phyloP scores from a whole-genome alignment of 2,329 filamentous ascomycete species.

The Thielaviopsis populi region DNA sequence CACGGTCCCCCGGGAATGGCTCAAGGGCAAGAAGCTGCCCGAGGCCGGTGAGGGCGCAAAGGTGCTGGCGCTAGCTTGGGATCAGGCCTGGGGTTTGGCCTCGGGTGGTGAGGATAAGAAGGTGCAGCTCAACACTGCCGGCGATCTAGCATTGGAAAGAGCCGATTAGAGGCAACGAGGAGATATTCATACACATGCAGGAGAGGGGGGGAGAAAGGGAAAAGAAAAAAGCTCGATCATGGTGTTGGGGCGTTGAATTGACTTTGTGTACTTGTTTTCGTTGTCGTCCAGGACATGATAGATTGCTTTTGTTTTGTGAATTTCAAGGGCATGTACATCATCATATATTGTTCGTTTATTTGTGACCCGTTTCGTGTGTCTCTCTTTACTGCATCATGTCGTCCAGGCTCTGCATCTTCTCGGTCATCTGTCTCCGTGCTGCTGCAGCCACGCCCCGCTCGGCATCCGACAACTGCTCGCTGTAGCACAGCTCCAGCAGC shows the following conservation, averaged over 20 bases:
- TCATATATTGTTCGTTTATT: constrained; percentile 10
- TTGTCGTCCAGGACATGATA: constrained; percentile 5
- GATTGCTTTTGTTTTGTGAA: constrained; percentile 4
- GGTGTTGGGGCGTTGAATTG: constrained; percentile 12
- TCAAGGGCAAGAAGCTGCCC: constrained; percentile 46
- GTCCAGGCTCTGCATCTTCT: constrained; percentile 53
- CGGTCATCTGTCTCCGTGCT: constrained; percentile 54
- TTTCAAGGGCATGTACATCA: constrained; percentile 3
- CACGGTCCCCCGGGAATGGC: constrained; percentile 59
- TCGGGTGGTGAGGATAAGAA: constrained; percentile 86
- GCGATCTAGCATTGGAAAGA: constrained; percentile 12
- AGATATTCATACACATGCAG: not conserved
- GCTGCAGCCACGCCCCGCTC: constrained; percentile 52
- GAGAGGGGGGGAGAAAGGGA: not conserved
- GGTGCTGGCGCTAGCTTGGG: constrained; percentile 81
- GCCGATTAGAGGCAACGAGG: not conserved
- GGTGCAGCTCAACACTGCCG: constrained; percentile 64
- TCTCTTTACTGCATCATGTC: constrained; percentile 54
- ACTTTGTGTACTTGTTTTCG: constrained; percentile 3
- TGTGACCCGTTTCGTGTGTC: not conserved
- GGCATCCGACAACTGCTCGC: constrained; percentile 49
- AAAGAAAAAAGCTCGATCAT: constrained; percentile 7
- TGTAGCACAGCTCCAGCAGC: constrained; percentile 52
- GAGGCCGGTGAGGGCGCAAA: constrained; percentile 72
- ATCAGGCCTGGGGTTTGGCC: constrained; percentile 72